A percentile compares a stretch with the other conserved stretches of the same genome.
phyloP scores from a whole-genome alignment of 345 rosid genomes.

The Citrus reticulata region DNA sequence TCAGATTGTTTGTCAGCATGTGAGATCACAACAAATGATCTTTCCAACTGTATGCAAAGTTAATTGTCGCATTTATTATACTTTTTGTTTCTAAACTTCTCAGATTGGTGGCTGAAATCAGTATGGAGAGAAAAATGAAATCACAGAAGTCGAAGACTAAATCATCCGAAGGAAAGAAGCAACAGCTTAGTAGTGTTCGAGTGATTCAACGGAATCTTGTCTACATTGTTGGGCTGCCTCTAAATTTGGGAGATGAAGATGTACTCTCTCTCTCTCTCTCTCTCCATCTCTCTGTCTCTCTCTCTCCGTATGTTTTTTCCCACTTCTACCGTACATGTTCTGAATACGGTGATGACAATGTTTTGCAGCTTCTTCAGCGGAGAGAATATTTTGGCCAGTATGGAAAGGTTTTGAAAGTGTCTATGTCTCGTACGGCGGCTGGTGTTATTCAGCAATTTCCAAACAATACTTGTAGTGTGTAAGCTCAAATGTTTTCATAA shows the following conservation, averaged over 20 bases:
- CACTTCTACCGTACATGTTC: not conserved
- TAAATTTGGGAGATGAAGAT: slow-evolving; percentile 84
- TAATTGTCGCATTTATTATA: not conserved
- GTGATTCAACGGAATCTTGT: slow-evolving; percentile 87
- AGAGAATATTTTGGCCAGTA: slow-evolving; percentile 87
- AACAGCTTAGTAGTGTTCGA: slow-evolving; percentile 76
- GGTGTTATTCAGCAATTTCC: slow-evolving; percentile 85
- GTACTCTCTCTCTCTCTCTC: slow-evolving; percentile 30
- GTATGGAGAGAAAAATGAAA: slow-evolving; percentile 59
- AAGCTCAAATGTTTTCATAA: slow-evolving; percentile 23
- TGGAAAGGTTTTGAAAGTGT: slow-evolving; percentile 89
- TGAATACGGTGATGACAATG: not conserved
- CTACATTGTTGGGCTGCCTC: slow-evolving; percentile 88
- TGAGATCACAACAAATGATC: not conserved
- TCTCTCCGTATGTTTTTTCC: not conserved
- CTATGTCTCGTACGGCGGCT: slow-evolving; percentile 87
- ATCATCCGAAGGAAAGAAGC: slow-evolving; percentile 70
- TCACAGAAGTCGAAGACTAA: slow-evolving; percentile 64
- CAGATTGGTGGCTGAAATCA: slow-evolving; percentile 70
- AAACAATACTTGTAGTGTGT: slow-evolving; percentile 93
- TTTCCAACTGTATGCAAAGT: not conserved
- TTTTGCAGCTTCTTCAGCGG: slow-evolving; percentile 65
- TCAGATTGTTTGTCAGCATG: not conserved
- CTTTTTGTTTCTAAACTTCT: not conserved
- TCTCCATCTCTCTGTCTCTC: not conserved